Percentiles rank a stretch among this genome's conserved stretches.
phyloP scores from a whole-genome alignment of 2,329 filamentous ascomycete species.

The Ambrosiella xylebori region DNA sequence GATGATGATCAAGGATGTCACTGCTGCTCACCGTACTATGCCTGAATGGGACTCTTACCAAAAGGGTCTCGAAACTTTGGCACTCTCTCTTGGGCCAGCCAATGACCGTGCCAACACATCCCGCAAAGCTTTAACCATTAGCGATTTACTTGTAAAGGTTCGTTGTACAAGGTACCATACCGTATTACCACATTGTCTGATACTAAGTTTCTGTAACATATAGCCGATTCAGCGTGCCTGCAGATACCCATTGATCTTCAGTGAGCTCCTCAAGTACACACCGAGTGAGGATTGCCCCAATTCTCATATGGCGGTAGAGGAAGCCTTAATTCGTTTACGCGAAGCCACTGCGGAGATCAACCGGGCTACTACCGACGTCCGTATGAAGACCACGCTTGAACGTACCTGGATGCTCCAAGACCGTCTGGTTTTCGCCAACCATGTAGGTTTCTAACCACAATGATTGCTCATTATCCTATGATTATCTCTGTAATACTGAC shows the following conservation, averaged over 20 bases:
- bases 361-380: slow-evolving; percentile 59
- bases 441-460: slow-evolving; percentile 31
- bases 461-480: neutral
- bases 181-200: neutral
- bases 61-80: slow-evolving; percentile 68
- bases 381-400: slow-evolving; percentile 52
- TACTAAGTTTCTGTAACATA: neutral
- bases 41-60: slow-evolving; percentile 67
- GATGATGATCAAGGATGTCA: slow-evolving; percentile 62
- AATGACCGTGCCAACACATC: slow-evolving; percentile 43
- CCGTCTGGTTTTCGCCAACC: slow-evolving; percentile 55
- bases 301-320: slow-evolving; percentile 64
- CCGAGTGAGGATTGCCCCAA: slow-evolving; percentile 71
- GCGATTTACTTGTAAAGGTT: slow-evolving; percentile 82
- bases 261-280: slow-evolving; percentile 66
- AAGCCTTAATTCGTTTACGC: slow-evolving; percentile 52
- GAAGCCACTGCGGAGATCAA: slow-evolving; percentile 69
- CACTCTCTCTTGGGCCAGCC: slow-evolving; percentile 55
- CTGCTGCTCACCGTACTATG: slow-evolving; percentile 48
- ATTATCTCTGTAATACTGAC: neutral
- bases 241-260: slow-evolving; percentile 76
- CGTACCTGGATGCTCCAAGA: slow-evolving; percentile 77
- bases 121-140: slow-evolving; percentile 64
- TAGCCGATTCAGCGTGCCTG: slow-evolving; percentile 86
- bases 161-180: neutral